Evolutionary conservation across 345 rosid genomes (phyloP).

Genomic region (Anastatica hierochuntica): DNA sequence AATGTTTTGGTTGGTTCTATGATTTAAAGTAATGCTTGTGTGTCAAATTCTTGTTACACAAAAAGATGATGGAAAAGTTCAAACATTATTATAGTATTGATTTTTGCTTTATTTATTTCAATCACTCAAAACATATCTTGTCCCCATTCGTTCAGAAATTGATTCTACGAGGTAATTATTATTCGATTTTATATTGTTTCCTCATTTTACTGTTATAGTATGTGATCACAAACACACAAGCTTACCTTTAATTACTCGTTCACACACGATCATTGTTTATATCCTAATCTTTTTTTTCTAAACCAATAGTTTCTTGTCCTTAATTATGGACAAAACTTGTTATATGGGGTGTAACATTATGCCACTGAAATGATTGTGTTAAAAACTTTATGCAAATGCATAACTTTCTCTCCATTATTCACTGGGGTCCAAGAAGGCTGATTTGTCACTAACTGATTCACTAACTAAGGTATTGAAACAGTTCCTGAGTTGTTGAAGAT

Average conservation of each 20-base stretch:
- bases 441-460: slow-evolving; percentile 19
- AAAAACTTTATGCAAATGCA: slow-evolving; percentile 20
- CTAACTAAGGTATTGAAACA: slow-evolving; percentile 7
- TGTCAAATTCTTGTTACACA: too few species aligned
- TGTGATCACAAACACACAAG: slow-evolving; percentile 24
- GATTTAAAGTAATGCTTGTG: too few species aligned
- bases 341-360: slow-evolving; percentile 25
- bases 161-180: slow-evolving; percentile 29
- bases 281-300: not conserved
- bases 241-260: slow-evolving; percentile 19
- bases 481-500: slow-evolving; percentile 6
- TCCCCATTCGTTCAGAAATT: slow-evolving; percentile 13
- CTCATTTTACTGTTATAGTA: slow-evolving; percentile 10
- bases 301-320: slow-evolving; percentile 7
- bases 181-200: slow-evolving; percentile 12
- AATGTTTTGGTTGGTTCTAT: too few species aligned
- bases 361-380: slow-evolving; percentile 24
- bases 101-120: not conserved
- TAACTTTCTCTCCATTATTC: slow-evolving; percentile 1
- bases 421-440: slow-evolving; percentile 3
- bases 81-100: too few species aligned
- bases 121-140: not conserved
- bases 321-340: slow-evolving; percentile 5
- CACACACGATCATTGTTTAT: slow-evolving; percentile 14
- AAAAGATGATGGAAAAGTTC: too few species aligned